Base-by-base conservation (phyloP, 306 rosid genomes). In the Glycyrrhiza uralensis region DNA sequence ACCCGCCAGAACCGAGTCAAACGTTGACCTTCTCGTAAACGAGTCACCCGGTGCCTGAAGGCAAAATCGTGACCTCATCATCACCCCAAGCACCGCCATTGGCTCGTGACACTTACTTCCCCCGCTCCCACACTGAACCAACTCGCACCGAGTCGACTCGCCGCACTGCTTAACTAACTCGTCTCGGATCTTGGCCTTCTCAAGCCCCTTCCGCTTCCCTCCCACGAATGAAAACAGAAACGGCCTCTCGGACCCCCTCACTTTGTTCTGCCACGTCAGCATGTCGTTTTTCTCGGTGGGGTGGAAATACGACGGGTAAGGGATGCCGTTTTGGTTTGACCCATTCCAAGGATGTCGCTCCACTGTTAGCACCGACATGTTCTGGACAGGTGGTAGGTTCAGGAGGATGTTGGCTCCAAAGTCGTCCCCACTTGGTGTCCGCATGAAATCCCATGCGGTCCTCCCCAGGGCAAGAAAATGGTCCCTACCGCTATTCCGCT, bases 381-480 rank as follows among this genome's bases (percentile, higher is more conserved):
- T 93, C 1, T n/a, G 66, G 15, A 88, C 85, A n/a, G 80, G 62
- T 6, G 92, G 86, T 0, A 90, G 74, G 66, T 83, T 86, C 1
- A 93, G 83, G 46, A 93, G 83, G 4, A 55, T 29, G 75, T 88
- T 93, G 3, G 93, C 97, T 23, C 97, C 97, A 55, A 84, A 93
- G 57, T 90, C 93, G 1, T 83, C 36, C 14, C 76, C 87, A 35
- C 30, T 11, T 5, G 51, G 0, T 1, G 52, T 28, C 15, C 98
- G 72, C 97, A 90, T 84, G 83, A 93, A 93, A 69, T 93, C 97
- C 93, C 98, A 90, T 1, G 93, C 96, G 20, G 97, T 90, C 26
- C 98, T 67, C 24, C 98, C 96, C 4, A 93, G 62, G 5, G 88
- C 86, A 3, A 93, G 22, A 17, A 93, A 88, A 52, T 93, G 98